phyloP scores from a whole-genome alignment of 1,139 yeast genomes.

The Blastobotrys arbuscula region DNA sequence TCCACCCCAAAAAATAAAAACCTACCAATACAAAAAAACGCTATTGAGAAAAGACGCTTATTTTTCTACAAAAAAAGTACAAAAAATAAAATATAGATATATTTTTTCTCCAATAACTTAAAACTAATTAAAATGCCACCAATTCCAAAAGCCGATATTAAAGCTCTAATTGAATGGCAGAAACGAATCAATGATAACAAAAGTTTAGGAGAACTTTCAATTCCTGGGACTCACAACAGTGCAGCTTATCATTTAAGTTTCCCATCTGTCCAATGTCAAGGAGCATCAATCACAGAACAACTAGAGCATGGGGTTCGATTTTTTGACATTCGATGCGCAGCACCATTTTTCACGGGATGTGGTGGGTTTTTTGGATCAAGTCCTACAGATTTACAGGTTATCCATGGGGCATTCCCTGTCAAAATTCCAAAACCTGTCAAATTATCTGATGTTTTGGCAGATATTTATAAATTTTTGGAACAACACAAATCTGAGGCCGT shows the following conservation, averaged over 20 bases:
- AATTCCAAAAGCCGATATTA: conserved; percentile 17
- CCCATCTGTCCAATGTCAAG: conserved; percentile 79
- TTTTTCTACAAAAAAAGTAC: too few species aligned
- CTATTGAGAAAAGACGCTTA: too few species aligned
- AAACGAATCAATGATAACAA: conserved; percentile 48
- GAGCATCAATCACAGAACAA: conserved; percentile 53
- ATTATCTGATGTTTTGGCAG: conserved; percentile 45
- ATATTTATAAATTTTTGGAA: conserved; percentile 54
- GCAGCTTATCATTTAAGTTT: conserved; percentile 71
- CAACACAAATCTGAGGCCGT: conserved; percentile 55
- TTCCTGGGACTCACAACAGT: conserved; percentile 79
- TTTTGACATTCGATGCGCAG: conserved; percentile 62
- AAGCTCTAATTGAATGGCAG: conserved; percentile 44
- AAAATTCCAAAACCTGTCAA: conserved; percentile 54
- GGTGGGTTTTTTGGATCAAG: conserved; percentile 23
- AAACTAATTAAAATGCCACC: conserved; percentile 17
- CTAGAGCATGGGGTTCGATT: conserved; percentile 69
- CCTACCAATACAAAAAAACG: too few species aligned
- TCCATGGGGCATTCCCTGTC: conserved; percentile 76
- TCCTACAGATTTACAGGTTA: conserved; percentile 55
- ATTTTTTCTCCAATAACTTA: too few species aligned
- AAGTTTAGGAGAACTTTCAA: conserved; percentile 48
- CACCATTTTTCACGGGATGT: conserved; percentile 42
- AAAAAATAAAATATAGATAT: too few species aligned
- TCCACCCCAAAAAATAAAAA: too few species aligned